Conservation (phyloP, 2,329 filamentous ascomycete genomes). For the Cladophialophora immunda region DNA sequence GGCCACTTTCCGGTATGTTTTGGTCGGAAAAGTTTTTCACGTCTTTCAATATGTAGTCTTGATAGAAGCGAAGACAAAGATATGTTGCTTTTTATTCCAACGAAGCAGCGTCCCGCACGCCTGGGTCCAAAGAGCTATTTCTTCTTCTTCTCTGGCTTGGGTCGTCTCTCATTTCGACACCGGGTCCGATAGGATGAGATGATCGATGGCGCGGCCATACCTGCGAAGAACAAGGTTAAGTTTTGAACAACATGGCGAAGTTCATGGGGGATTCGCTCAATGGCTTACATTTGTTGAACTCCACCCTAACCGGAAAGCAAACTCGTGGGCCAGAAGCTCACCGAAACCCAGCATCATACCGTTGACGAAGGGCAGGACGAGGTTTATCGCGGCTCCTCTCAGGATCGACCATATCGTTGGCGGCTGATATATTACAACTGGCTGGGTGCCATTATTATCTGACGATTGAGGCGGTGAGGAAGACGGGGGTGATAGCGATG, state of each 20-base stretch:
- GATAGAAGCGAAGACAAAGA: conserved; percentile 18
- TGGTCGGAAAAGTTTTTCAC: conserved; percentile 10
- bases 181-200: conserved; percentile 74
- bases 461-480: conserved; percentile 51
- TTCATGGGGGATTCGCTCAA: neutral
- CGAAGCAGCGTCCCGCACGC: conserved; percentile 72
- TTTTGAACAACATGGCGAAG: neutral
- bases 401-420: conserved; percentile 87
- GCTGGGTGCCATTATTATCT: conserved; percentile 53
- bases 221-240: conserved; percentile 30
- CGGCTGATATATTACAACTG: conserved; percentile 85
- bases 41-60: conserved; percentile 31
- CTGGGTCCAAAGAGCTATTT: conserved; percentile 54
- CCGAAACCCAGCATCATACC: conserved; percentile 98
- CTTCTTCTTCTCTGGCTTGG: conserved; percentile 63
- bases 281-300: conserved; percentile 83
- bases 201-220: conserved; percentile 38
- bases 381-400: conserved; percentile 90
- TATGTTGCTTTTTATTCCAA: conserved; percentile 65
- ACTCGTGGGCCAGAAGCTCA: conserved; percentile 95
- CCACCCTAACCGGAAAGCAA: conserved; percentile 93
- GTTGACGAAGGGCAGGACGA: conserved; percentile 95
- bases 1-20: conserved; percentile 4
- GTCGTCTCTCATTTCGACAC: conserved; percentile 79
- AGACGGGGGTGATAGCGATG: conserved; percentile 48